A percentile compares a stretch with the other conserved stretches of the same genome.
These are phyloP conservation scores for Hymenoscyphus fraxineus DNA, from an alignment of 2,329 filamentous ascomycete genomes.

Conservation along the genomic window DNA sequence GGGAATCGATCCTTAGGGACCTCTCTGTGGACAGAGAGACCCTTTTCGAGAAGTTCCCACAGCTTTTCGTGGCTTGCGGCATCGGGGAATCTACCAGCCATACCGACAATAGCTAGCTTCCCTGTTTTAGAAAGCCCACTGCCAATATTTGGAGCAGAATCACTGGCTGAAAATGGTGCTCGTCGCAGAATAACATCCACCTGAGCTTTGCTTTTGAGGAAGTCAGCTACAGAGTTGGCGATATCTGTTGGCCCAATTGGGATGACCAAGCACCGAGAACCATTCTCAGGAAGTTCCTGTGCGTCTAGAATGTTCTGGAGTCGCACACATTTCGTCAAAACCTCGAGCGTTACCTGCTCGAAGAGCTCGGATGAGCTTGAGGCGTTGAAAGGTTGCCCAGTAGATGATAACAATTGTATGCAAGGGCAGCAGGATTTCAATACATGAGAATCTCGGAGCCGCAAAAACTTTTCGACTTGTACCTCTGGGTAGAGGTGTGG, in stretches of 20 bases:
- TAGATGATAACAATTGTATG: slow-evolving; percentile 1
- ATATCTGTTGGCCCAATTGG: slow-evolving; percentile 9
- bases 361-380: slow-evolving; percentile 3
- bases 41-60: slow-evolving; percentile 17
- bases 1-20: slow-evolving; percentile 68
- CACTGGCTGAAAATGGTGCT: slow-evolving; percentile 8
- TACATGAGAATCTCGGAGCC: slow-evolving; percentile 38
- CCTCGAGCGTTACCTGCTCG: neutral
- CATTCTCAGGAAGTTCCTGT: neutral
- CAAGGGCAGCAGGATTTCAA: neutral
- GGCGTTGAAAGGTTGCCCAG: neutral
- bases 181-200: slow-evolving; percentile 8
- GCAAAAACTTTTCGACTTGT: slow-evolving; percentile 45
- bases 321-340: slow-evolving; percentile 5
- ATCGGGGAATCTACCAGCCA: slow-evolving; percentile 17
- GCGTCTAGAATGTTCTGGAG: slow-evolving; percentile 7
- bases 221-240: neutral
- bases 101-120: slow-evolving; percentile 18
- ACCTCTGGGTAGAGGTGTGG: slow-evolving; percentile 45
- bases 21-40: slow-evolving; percentile 21
- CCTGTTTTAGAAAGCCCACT: slow-evolving; percentile 6
- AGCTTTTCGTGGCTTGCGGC: slow-evolving; percentile 12
- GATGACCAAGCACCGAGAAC: slow-evolving; percentile 7
- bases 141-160: slow-evolving; percentile 2
- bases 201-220: neutral